Conservation (phyloP, 2,329 filamentous ascomycete genomes). For the Colletotrichum chlorophyti region DNA sequence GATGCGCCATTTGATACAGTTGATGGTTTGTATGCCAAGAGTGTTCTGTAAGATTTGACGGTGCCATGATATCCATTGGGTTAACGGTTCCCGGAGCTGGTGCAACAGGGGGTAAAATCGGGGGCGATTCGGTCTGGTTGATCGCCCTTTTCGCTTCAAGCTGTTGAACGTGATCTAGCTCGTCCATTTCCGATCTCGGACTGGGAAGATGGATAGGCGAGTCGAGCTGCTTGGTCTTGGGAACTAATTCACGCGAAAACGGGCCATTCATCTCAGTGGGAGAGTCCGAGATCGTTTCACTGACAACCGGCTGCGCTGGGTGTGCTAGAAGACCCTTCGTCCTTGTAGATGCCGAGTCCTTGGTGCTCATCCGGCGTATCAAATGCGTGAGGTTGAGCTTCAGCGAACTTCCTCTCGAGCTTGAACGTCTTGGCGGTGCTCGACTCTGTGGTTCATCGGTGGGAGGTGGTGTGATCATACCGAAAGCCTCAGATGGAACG, state of each 20-base stretch:
- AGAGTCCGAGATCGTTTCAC: constrained; percentile 34
- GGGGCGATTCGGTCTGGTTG: constrained; percentile 13
- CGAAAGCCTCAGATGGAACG: constrained; percentile 48
- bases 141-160: background rate
- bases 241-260: background rate
- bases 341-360: constrained; percentile 8
- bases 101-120: constrained; percentile 37
- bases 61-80: constrained; percentile 61
- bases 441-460: constrained; percentile 17
- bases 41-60: constrained; percentile 43
- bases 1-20: constrained; percentile 39
- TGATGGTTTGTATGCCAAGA: constrained; percentile 42
- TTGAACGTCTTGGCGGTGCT: constrained; percentile 32
- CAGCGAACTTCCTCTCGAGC: constrained; percentile 43
- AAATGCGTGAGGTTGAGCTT: constrained; percentile 43
- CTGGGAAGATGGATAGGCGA: constrained; percentile 19
- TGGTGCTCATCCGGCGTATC: constrained; percentile 40
- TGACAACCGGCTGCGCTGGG: constrained; percentile 9
- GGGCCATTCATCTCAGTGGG: constrained; percentile 35
- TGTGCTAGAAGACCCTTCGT: constrained; percentile 10
- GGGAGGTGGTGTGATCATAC: constrained; percentile 41
- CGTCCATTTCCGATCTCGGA: constrained; percentile 12
- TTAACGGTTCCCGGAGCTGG: constrained; percentile 56
- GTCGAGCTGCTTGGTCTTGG: background rate
- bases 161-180: constrained; percentile 1